Evolutionary conservation across 441 rosid species (phyloP), one percentile per base, ranked within the genome.

Genomic region (Mallotus repandus): DNA sequence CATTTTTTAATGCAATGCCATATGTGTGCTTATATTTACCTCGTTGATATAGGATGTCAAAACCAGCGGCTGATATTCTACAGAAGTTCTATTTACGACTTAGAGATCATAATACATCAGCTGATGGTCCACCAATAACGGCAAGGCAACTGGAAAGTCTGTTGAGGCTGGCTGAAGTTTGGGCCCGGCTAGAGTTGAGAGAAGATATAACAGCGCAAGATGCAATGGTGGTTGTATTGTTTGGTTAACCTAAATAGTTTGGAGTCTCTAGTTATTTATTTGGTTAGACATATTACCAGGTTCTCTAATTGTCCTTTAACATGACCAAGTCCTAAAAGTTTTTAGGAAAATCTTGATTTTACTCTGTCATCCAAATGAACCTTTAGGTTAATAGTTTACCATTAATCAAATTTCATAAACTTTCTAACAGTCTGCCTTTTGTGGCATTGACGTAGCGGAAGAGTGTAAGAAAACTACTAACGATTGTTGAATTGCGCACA

Each of bases 121-220:
- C 97, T 74, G 99, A 96, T 78, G 68, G 89, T 76, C 93, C 97
- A 60, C 99, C 98, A 67, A 93, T 93, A 86, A 96, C 98, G 74
- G 98, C 99, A 63, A 86, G 99, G 81, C 99, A 96, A 70, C 83
- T 96, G 60, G 99, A 96, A 82, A 96, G 99, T 84, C 83, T 96
- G 81, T 96, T 93, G 73, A 87, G 99, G 81, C 85, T 93, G 68
- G 94, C 96, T 48, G 86, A 90, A 89, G 98, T 98, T 84, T 87
- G 98, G 79, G 99, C 99, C 73, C 89, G 97, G 78, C 81, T 96
- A 60, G 99, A 96, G 73, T 85, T 96, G 74, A 85, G 99, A 83
- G 98, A 91, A 83, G 93, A 91, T 82, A 89, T 96, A 80, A 96
- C 97, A 73, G 89, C 80, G 66, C 92, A 93, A 80, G 97, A 96